A percentile compares a stretch with the other conserved stretches of the same genome.
These are phyloP conservation scores for Acacia crassicarpa DNA, from an alignment of 306 rosid genomes.

Conservation along the genomic window DNA sequence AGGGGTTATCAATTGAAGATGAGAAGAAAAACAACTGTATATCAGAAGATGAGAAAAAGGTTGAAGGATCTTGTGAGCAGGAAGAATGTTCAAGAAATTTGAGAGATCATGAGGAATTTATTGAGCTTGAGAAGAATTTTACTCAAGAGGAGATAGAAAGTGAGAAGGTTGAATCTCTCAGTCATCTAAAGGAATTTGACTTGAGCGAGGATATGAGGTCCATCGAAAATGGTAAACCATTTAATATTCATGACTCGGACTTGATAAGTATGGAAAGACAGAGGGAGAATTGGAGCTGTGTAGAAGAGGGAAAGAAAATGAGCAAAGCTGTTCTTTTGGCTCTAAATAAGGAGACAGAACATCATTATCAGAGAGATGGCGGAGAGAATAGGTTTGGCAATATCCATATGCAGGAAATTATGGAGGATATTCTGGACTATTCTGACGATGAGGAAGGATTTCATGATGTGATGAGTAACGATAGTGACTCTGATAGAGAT, in stretches of 20 bases:
- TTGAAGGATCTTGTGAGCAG: slow-evolving; percentile 29
- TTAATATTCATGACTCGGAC: slow-evolving; percentile 34
- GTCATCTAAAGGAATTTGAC: slow-evolving; percentile 40
- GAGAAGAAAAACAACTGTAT: slow-evolving; percentile 27
- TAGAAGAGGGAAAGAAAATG: slow-evolving; percentile 38
- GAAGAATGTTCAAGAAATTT: slow-evolving; percentile 32
- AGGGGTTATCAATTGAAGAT: slow-evolving; percentile 28
- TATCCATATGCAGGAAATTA: slow-evolving; percentile 33
- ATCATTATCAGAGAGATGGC: slow-evolving; percentile 37
- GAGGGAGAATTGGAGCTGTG: slow-evolving; percentile 28
- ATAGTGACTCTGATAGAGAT: slow-evolving; percentile 37
- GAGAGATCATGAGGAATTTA: slow-evolving; percentile 30
- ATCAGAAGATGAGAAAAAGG: slow-evolving; percentile 31
- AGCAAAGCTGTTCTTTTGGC: slow-evolving; percentile 40
- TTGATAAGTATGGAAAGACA: slow-evolving; percentile 29
- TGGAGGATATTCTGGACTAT: slow-evolving; percentile 36
- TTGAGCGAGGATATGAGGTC: slow-evolving; percentile 39
- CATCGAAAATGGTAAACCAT: slow-evolving; percentile 24
- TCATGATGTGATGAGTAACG: slow-evolving; percentile 35
- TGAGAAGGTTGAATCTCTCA: slow-evolving; percentile 32
- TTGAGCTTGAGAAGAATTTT: slow-evolving; percentile 26
- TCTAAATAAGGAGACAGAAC: slow-evolving; percentile 40
- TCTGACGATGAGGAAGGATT: slow-evolving; percentile 38
- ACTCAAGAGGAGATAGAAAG: slow-evolving; percentile 40
- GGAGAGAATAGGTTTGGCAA: slow-evolving; percentile 35